Evolutionary conservation across 2,329 filamentous ascomycete genomes (phyloP), one percentile per base, ranked within the genome.

Genomic region (Spiromastix sp.): DNA sequence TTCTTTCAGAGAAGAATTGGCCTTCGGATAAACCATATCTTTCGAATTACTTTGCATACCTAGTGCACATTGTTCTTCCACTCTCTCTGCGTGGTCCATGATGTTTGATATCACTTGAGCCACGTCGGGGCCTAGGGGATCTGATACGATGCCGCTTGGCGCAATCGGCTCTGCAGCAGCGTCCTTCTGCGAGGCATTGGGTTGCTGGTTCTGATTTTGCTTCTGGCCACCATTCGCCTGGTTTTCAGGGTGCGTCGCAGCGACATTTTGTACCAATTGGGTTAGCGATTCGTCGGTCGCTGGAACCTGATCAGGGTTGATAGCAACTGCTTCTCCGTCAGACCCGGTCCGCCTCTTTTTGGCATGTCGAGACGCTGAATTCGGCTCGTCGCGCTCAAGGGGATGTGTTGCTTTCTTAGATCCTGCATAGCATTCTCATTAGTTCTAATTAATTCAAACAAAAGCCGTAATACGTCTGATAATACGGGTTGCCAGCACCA

Each of bases 1-100:
- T 13, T 74, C 66, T 47, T 72, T 72, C 42, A 76, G 49, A 27
- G 61, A 57, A 5, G 59, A 59, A 37, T 60, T 63, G 27, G 61
- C 59, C 40, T 63, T 64, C 18, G 62, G 48, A 40, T 60, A 61
- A 11, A 54, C 54, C 41, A 59, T 47, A 11, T 49, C 54, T 37
- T 55, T 55, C 8, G 53, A 48, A 8, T 50, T 54, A 12, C 45
- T 35, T 8, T 44, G 45, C 29, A 35, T 33, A 15, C 53, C 57
- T 38, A 60, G 46, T 7, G 51, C 50, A 25, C 49, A 55, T 19
- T 61, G 59, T 34, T 59, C 52, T 39, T 64, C 61, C 16, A 62
- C 51, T 5, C 54, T 51, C 40, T 63, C 61, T 1, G 60, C 54
- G 40, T 63, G 60, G 40, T 63, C 56, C 47, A 64, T 61, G 20